phyloP scores from a whole-genome alignment of 352 stramenopile species.

The Phytophthora tentaculata region DNA sequence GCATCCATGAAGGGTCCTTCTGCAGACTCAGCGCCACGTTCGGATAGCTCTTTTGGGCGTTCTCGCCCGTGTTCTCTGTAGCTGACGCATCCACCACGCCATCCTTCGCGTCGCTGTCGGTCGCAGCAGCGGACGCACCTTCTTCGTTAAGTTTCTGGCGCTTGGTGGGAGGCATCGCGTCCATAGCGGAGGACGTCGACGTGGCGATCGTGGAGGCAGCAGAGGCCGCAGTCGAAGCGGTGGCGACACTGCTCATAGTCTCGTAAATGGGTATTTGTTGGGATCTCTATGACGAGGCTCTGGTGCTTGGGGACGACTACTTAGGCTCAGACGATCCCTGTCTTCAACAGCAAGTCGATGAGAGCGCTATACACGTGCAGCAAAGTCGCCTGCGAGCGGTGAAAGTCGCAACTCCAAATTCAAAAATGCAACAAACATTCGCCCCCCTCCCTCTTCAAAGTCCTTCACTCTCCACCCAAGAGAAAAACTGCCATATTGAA shows the following conservation, averaged over 20 bases:
- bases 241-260: slow-evolving; percentile 31
- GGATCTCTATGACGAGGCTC: slow-evolving; percentile 2
- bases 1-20: slow-evolving; percentile 82
- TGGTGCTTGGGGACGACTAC: background rate
- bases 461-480: slow-evolving; percentile 45
- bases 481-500: slow-evolving; percentile 26
- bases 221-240: slow-evolving; percentile 1
- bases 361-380: background rate
- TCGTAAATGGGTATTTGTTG: background rate
- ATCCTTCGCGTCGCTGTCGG: slow-evolving; percentile 37
- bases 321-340: slow-evolving; percentile 2
- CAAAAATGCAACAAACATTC: slow-evolving; percentile 39
- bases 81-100: slow-evolving; percentile 20
- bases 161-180: slow-evolving; percentile 47
- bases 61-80: slow-evolving; percentile 22
- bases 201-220: background rate
- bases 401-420: slow-evolving; percentile 8
- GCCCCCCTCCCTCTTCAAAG: slow-evolving; percentile 29
- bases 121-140: slow-evolving; percentile 18
- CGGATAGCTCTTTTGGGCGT: slow-evolving; percentile 46
- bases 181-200: background rate
- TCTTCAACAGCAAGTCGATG: slow-evolving; percentile 5
- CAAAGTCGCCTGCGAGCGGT: background rate
- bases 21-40: slow-evolving; percentile 65
- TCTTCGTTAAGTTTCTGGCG: slow-evolving; percentile 59